Percentiles rank a stretch among this genome's conserved stretches.
phyloP scores from a whole-genome alignment of 108 stramenopile genomes.

The Cyclotella atomus region DNA sequence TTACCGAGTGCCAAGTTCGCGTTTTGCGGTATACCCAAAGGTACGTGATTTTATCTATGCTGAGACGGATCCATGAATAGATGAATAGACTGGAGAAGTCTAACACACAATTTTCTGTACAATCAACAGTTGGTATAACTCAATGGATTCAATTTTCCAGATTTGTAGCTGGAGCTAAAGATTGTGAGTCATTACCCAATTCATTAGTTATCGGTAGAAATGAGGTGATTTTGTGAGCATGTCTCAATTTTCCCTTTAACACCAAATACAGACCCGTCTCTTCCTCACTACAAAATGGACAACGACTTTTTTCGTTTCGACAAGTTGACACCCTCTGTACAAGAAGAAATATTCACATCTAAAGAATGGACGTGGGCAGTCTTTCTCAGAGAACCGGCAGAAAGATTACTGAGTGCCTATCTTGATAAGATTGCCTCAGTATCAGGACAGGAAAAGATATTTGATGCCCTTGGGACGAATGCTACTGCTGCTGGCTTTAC shows the following conservation, averaged over 20 bases:
- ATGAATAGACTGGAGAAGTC: too few species aligned
- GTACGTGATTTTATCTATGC: background rate
- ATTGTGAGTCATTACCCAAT: too few species aligned
- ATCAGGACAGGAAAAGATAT: conserved; percentile 2
- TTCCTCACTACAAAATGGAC: conserved; percentile 59
- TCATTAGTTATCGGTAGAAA: too few species aligned
- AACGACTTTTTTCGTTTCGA: conserved; percentile 27
- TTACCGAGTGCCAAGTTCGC: conserved; percentile 54
- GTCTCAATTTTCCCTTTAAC: too few species aligned
- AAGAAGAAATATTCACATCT: conserved; percentile 27
- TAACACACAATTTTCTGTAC: too few species aligned
- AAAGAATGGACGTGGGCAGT: conserved; percentile 31
- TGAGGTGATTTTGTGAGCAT: too few species aligned
- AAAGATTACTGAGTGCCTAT: conserved; percentile 33
- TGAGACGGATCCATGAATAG: background rate
- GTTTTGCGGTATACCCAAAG: conserved; percentile 68
- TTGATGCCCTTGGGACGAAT: background rate
- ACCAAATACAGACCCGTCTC: too few species aligned
- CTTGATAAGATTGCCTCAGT: conserved; percentile 30
- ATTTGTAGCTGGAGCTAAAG: conserved; percentile 44
- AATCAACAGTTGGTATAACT: conserved; percentile 58
- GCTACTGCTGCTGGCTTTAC: conserved; percentile 5
- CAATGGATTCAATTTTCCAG: conserved; percentile 48
- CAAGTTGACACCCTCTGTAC: conserved; percentile 19
- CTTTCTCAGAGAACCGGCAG: conserved; percentile 40